Conservation (phyloP, 176 grass and related monocot species). For the Otatea glauca region DNA sequence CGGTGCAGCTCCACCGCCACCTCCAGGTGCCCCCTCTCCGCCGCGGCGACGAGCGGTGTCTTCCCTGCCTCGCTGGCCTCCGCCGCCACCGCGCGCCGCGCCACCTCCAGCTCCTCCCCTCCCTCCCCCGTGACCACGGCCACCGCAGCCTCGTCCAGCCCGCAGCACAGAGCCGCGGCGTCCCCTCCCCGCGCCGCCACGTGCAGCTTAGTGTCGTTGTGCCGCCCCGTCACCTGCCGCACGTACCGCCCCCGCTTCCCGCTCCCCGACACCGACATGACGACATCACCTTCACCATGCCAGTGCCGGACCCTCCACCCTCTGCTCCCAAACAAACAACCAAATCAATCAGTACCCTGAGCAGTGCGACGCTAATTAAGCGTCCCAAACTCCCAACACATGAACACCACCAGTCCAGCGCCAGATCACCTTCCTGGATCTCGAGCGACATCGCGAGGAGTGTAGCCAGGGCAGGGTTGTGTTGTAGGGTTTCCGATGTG, state of each 20-base stretch:
- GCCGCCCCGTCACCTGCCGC: slow-evolving; percentile 87
- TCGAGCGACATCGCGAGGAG: slow-evolving; percentile 58
- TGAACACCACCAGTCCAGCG: background rate
- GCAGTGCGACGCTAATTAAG: background rate
- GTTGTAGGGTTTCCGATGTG: slow-evolving; percentile 30
- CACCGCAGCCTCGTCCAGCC: slow-evolving; percentile 50
- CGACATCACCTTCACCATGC: slow-evolving; percentile 51
- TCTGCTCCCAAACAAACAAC: slow-evolving; percentile 20
- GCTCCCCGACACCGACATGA: slow-evolving; percentile 68
- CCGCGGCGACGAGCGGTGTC: slow-evolving; percentile 71
- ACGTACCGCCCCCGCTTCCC: slow-evolving; percentile 81
- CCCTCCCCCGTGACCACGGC: slow-evolving; percentile 44
- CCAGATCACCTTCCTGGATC: slow-evolving; percentile 55
- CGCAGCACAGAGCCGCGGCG: slow-evolving; percentile 53
- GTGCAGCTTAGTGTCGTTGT: slow-evolving; percentile 91
- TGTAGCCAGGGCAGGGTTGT: background rate
- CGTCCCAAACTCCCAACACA: background rate
- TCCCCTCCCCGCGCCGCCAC: slow-evolving; percentile 72
- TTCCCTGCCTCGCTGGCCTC: slow-evolving; percentile 83
- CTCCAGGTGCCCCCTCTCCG: slow-evolving; percentile 69
- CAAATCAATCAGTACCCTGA: background rate
- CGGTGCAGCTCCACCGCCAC: slow-evolving; percentile 69
- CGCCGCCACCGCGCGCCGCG: slow-evolving; percentile 55
- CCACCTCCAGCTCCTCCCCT: slow-evolving; percentile 56
- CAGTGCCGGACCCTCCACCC: slow-evolving; percentile 6